phyloP scores from a whole-genome alignment of 2,329 filamentous ascomycete species.

The Penicillium brasilianum region DNA sequence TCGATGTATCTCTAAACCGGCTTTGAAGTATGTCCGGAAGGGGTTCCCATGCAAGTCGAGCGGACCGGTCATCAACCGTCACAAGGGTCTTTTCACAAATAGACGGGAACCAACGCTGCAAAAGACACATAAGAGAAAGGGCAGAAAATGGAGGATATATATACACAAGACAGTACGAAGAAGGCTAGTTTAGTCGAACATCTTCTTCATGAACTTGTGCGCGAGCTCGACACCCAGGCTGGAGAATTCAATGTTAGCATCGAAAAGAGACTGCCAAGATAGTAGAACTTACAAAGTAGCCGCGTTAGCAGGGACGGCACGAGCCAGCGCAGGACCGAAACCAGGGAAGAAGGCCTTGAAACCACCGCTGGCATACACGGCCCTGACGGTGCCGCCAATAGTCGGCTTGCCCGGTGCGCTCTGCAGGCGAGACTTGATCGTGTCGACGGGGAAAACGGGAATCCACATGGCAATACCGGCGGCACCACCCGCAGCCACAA shows the following conservation, averaged over 20 bases:
- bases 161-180: background rate
- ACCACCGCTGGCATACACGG: conserved; percentile 83
- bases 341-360: conserved; percentile 95
- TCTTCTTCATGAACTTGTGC: conserved; percentile 56
- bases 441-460: conserved; percentile 96
- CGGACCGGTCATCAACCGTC: conserved; percentile 9
- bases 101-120: conserved; percentile 24
- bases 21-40: conserved; percentile 2
- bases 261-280: too few species aligned
- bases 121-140: background rate
- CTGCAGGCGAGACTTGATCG: conserved; percentile 92
- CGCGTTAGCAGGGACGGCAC: conserved; percentile 94
- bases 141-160: conserved; percentile 4
- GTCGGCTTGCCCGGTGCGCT: conserved; percentile 85
- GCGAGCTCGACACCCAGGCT: conserved; percentile 57
- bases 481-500: conserved; percentile 84
- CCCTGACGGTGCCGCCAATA: conserved; percentile 76
- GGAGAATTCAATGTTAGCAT: background rate
- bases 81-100: conserved; percentile 22
- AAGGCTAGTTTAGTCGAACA: conserved; percentile 44
- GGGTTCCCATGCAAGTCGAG: conserved; percentile 11
- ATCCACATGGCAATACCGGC: conserved; percentile 99
- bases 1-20: conserved; percentile 14
- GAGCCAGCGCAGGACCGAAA: conserved; percentile 86
- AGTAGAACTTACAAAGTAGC: conserved; percentile 73